These are phyloP conservation scores for Solanum tarapatanum DNA, from an alignment of 257 asterid genomes.

Conservation along the genomic window DNA sequence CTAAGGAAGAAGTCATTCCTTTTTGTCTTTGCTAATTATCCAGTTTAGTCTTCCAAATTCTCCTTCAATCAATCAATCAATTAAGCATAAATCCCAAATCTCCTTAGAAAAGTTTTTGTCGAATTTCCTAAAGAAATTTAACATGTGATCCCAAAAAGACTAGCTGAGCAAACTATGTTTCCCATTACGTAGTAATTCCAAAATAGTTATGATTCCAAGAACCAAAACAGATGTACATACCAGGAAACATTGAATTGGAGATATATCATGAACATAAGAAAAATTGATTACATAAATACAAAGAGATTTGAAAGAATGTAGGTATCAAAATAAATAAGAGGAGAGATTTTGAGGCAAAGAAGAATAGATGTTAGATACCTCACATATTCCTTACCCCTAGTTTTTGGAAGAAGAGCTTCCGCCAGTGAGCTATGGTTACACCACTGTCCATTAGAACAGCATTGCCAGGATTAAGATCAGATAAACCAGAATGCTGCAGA, in stretches of 20 bases:
- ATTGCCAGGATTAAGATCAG: conserved; percentile 39
- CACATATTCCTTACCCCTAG: conserved; percentile 29
- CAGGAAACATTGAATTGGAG: not conserved
- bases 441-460: conserved; percentile 44
- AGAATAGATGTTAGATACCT: not conserved
- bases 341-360: not conserved
- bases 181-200: not conserved
- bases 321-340: not conserved
- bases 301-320: not conserved
- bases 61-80: not conserved
- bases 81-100: not conserved
- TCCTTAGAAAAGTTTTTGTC: not conserved
- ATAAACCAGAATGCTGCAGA: conserved; percentile 55
- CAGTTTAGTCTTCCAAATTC: not conserved
- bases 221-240: not conserved
- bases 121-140: not conserved
- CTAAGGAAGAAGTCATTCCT: not conserved
- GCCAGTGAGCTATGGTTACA: conserved; percentile 49
- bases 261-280: not conserved
- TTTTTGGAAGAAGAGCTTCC: conserved; percentile 26
- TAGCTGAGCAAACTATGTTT: not conserved
- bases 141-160: not conserved
- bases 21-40: not conserved
- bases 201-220: not conserved
- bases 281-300: not conserved